Evolutionary conservation across 2,329 filamentous ascomycete genomes (phyloP).

Genomic region (Xylaria sp.): DNA sequence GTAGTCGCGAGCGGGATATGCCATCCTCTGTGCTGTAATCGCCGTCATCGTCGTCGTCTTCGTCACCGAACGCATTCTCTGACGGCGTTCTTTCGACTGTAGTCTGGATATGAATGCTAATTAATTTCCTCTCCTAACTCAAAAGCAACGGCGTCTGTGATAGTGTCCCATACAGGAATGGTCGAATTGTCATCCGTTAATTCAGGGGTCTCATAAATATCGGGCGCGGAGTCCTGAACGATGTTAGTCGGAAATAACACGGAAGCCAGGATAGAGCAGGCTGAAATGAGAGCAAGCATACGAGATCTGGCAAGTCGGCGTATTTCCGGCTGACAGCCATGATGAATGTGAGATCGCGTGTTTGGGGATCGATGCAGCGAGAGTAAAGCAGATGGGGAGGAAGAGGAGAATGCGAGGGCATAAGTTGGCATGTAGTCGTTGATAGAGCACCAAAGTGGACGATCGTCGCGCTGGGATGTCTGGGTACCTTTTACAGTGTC

Average conservation of each 20-base stretch:
- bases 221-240: conserved; percentile 78
- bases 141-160: neutral
- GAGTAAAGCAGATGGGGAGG: neutral
- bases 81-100: conserved; percentile 52
- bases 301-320: conserved; percentile 72
- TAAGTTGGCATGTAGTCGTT: too few relatives aligned
- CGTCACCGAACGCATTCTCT: conserved; percentile 50
- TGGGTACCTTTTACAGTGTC: too few relatives aligned
- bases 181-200: conserved; percentile 87
- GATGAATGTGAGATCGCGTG: neutral
- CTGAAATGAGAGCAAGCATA: conserved; percentile 55
- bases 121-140: neutral
- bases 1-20: conserved; percentile 71
- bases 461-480: too few relatives aligned
- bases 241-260: conserved; percentile 8
- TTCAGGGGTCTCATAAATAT: conserved; percentile 95
- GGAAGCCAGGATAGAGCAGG: neutral
- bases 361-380: neutral
- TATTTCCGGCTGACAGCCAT: conserved; percentile 81
- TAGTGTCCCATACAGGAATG: conserved; percentile 55
- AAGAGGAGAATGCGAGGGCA: neutral
- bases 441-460: too few relatives aligned
- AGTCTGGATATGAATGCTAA: conserved; percentile 38
- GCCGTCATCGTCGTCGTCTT: conserved; percentile 34
- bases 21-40: conserved; percentile 55